Evolutionary conservation across 495 filamentous ascomycete genomes (phyloP), one percentile per base, ranked within the genome.

Genomic region (Filosporella fistucella): DNA sequence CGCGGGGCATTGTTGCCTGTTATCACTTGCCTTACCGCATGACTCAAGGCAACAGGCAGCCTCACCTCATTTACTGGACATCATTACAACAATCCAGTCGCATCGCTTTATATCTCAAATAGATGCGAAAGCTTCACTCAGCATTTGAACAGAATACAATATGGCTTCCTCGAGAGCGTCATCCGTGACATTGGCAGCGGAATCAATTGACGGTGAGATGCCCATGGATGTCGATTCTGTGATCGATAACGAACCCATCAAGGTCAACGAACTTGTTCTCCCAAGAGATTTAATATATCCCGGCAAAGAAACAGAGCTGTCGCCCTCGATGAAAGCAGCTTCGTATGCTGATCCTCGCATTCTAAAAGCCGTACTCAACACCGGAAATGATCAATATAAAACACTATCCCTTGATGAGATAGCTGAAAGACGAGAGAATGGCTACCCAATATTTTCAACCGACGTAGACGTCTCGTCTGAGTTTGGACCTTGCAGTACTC

Each of bases 81-180:
- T n/a, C n/a, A n/a, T n/a, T n/a, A n/a, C n/a, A n/a, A n/a, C n/a
- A n/a, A n/a, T n/a, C n/a, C n/a, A n/a, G n/a, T n/a, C n/a, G n/a
- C n/a, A n/a, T n/a, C n/a, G n/a, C n/a, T n/a, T n/a, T n/a, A n/a
- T n/a, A n/a, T n/a, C n/a, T n/a, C n/a, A n/a, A n/a, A n/a, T n/a
- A n/a, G n/a, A n/a, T n/a, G n/a, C n/a, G n/a, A n/a, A n/a, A n/a
- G n/a, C n/a, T n/a, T n/a, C n/a, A n/a, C n/a, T n/a, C n/a, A n/a
- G n/a, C n/a, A n/a, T n/a, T n/a, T n/a, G n/a, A n/a, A n/a, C n/a
- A n/a, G n/a, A n/a, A n/a, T n/a, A n/a, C 9, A 44, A 13, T 24
- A 46, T 46, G 43, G 43, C 28, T 18, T 40, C 46, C 23, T 33
- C 46, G 14, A 49, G 46, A 22, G 36, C 35, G 9, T 49, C 46